These are phyloP conservation scores for Mucor mucedo DNA, from an alignment of 371 early-diverging fungal species.

Conservation along the genomic window DNA sequence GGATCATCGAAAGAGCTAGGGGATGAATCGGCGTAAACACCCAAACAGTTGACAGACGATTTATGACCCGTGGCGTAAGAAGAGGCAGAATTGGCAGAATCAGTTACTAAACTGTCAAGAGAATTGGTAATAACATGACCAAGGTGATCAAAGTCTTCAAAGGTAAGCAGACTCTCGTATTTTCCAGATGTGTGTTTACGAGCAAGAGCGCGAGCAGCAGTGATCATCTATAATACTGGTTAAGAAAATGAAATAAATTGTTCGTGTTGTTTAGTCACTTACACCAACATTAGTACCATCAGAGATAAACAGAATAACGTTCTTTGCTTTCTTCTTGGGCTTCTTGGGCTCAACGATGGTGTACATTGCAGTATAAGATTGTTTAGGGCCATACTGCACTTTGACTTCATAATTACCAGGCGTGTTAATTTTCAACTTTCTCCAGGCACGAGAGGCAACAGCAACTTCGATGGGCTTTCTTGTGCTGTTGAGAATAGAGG, in stretches of 20 bases:
- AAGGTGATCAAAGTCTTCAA: conserved; percentile 69
- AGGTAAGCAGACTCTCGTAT: conserved; percentile 59
- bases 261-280: conserved; percentile 16
- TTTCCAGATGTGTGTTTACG: conserved; percentile 62
- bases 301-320: conserved; percentile 74
- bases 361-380: conserved; percentile 44
- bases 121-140: conserved; percentile 77
- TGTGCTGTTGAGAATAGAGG: conserved; percentile 30
- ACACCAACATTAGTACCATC: conserved; percentile 72
- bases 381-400: conserved; percentile 43
- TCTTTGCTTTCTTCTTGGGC: conserved; percentile 71
- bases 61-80: conserved; percentile 77
- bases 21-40: conserved; percentile 70
- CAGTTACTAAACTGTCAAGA: conserved; percentile 74
- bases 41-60: conserved; percentile 62
- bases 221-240: conserved; percentile 48
- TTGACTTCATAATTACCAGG: conserved; percentile 63
- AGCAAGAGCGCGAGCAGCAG: conserved; percentile 64
- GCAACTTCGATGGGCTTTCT: conserved; percentile 56
- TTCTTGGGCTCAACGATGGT: conserved; percentile 47
- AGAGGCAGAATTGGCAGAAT: conserved; percentile 79
- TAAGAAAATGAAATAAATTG: not conserved
- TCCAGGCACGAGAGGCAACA: conserved; percentile 60
- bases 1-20: conserved; percentile 61
- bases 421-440: conserved; percentile 56